Conservation (phyloP, 371 early-diverging fungal genomes). For the Umbelopsis sp. region DNA sequence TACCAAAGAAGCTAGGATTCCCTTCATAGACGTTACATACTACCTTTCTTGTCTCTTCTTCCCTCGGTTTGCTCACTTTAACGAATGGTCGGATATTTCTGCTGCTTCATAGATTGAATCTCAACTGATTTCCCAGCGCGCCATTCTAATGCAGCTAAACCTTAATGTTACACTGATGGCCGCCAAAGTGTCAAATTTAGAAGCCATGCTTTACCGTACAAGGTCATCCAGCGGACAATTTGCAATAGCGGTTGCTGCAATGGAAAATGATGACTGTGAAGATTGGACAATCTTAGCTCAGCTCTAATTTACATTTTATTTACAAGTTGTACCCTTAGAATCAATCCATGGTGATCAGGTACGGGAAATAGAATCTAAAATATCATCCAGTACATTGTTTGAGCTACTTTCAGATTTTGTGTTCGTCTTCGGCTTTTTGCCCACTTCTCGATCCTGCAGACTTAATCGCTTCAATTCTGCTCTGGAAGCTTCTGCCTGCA, state of each 20-base stretch:
- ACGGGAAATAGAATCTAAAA: slow-evolving; percentile 2
- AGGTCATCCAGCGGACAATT: not conserved
- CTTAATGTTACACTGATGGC: slow-evolving; percentile 12
- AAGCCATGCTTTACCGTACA: slow-evolving; percentile 5
- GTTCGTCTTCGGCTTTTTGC: not conserved
- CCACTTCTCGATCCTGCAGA: not conserved
- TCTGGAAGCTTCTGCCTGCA: slow-evolving; percentile 5
- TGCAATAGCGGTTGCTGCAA: not conserved
- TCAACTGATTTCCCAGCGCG: not conserved
- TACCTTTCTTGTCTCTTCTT: too few species aligned
- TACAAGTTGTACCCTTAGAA: not conserved
- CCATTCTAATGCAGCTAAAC: slow-evolving; percentile 1
- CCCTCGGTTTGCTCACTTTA: not conserved
- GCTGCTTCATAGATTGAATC: not conserved
- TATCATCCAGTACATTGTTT: slow-evolving; percentile 8
- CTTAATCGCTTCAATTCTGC: slow-evolving; percentile 7
- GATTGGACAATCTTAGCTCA: not conserved
- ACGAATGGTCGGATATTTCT: not conserved
- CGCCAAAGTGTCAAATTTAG: not conserved
- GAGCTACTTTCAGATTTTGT: not conserved
- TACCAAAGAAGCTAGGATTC: too few species aligned
- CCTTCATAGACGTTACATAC: too few species aligned
- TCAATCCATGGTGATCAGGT: not conserved
- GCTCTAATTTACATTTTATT: slow-evolving; percentile 10
- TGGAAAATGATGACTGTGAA: not conserved